Evolutionary conservation across 208 protist genomes (phyloP).

Genomic region (Crithidia mellificae): DNA sequence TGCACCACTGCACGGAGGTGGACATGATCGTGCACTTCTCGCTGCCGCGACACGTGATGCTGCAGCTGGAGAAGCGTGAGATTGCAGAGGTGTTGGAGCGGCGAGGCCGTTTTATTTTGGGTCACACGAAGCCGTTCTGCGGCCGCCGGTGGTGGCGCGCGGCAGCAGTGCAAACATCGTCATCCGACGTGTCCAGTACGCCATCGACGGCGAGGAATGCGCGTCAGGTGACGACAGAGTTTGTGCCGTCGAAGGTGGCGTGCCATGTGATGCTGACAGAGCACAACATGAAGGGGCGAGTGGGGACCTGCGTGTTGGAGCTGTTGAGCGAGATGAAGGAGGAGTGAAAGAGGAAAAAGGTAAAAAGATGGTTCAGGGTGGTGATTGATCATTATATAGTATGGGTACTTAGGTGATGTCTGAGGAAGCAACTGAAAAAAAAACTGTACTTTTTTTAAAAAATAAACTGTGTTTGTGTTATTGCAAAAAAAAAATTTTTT

Average conservation of each 20-base stretch:
- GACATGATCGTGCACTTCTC: slow-evolving; percentile 60
- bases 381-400: no score
- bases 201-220: not conserved
- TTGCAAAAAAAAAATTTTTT: no score
- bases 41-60: slow-evolving; percentile 48
- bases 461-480: no score
- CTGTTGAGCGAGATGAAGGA: slow-evolving; percentile 34
- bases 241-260: slow-evolving; percentile 26
- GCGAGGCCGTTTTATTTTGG: slow-evolving; percentile 40
- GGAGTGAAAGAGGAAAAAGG: not conserved
- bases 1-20: slow-evolving; percentile 27
- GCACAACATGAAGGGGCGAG: slow-evolving; percentile 49
- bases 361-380: no score
- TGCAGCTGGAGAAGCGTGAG: slow-evolving; percentile 42
- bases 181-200: no score
- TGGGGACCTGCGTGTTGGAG: slow-evolving; percentile 47
- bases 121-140: slow-evolving; percentile 19
- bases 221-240: not conserved
- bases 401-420: no score
- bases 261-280: slow-evolving; percentile 58
- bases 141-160: slow-evolving; percentile 26
- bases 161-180: not conserved
- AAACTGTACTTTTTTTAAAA: no score
- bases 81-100: slow-evolving; percentile 47
- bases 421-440: no score